Base-by-base conservation (phyloP, 192 early-diverging fungal genomes). In the Mortierella alpina region DNA sequence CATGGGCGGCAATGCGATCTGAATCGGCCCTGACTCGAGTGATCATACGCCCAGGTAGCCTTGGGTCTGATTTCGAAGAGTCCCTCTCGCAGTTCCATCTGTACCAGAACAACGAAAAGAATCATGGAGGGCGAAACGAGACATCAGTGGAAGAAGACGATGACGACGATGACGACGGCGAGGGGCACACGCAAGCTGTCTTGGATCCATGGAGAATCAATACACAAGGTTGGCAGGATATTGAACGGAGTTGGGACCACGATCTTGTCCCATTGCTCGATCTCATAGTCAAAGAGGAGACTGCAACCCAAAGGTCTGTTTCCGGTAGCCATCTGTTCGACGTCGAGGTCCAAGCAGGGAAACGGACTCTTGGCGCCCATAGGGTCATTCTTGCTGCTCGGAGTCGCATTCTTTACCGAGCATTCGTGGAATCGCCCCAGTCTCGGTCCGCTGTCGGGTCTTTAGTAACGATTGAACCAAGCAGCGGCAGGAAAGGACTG, bases 1-100 rank as follows among this genome's bases (percentile, higher is more conserved):
- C 89, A 7, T 93, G 87, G 84, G 92, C 84, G 20, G 90, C 90
- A 2, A 13, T 94, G 6, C 82, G 92, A 18, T 77, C 84, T 13
- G 91, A 92, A 48, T 59, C 68, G 9, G 31, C 79, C 6, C 84
- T 89, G 15, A 70, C 62, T 2, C 68, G 76, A 14, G 68, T 83
- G 17, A 12, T 41, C 4, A 48, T 84, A 5, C 61, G 69, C 1
- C 52, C 64, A 7, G 70, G 61, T 22, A 63, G 72, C 23, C 63
- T 91, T 11, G 72, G 65, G 5, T 58, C 72, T 14, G 83, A 89
- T 48, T 49, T 84, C n/a, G 70, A 77, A 40, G 68, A 83, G 55
- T 78, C 80, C 14, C 55, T 86, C 41, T 83, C 72, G 11, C 68
- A 71, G 44, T 73, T 78, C 44, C 68, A 80, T 56, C 23, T 80